Base-by-base conservation (phyloP, 176 grass and related monocot species). In the Ananas comosus region DNA sequence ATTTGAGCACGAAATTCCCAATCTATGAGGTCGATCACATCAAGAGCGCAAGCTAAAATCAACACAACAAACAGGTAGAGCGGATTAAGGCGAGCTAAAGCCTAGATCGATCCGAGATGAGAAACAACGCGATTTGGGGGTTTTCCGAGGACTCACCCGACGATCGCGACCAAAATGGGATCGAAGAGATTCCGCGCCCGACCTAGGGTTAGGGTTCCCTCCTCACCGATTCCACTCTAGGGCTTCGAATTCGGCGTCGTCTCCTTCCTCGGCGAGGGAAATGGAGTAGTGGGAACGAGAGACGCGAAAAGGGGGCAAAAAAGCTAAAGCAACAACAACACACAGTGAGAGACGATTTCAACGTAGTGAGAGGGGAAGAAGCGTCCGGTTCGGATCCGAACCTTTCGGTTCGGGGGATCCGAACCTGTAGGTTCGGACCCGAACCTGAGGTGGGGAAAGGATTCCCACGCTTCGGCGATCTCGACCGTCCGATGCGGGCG, bases 91-190 rank as follows among this genome's bases (percentile, higher is more conserved):
- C 16, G 4, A 16, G 16, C 14, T 19, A n/a, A 22, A 61, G 21
- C n/a, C 16, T 19, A 61, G 21, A 22, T 19, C 56, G 11, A 21
- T 61, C 21, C 56, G 17, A 7, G 56, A 61, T 61, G 17, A 61
- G 56, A 18, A 3, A 61, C 14, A 10, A 19, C 17, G 10, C 9
- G 56, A 61, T 21, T 61, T 61, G 56, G 56, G 56, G 56, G 56
- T 61, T 61, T 61, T 61, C 33, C 13, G 56, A 16, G 17, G 56
- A 61, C 48, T 69, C 48, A 51, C 67, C 19, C 48, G 19, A 49
- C 17, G 19, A 61, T 61, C 21, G 48, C 48, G 67, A 19, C 67
- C 13, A 47, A 50, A 73, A 73, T 73, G 71, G 53, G 56, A 63
- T 14, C 4, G 42, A 12, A 54, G 51, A 49, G 50, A 52, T 29